Evolutionary conservation across 2,329 filamentous ascomycete species (phyloP).

Genomic region (Xylaria arbuscula): DNA sequence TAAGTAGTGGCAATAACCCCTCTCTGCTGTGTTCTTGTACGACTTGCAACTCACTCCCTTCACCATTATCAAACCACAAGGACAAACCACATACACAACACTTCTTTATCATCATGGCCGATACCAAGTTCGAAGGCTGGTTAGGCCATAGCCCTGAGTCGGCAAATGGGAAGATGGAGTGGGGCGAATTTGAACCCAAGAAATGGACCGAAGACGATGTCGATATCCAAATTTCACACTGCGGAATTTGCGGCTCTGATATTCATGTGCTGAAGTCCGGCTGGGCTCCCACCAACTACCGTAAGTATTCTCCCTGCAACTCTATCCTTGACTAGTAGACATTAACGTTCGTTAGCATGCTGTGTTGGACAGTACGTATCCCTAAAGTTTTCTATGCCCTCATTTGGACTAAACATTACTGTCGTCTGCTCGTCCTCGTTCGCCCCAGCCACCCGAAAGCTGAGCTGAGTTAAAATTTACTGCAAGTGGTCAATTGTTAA

Average conservation of each 20-base stretch:
- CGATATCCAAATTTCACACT: constrained; percentile 73
- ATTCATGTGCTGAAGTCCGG: constrained; percentile 68
- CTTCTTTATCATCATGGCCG: constrained; percentile 28
- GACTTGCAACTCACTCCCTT: constrained; percentile 1
- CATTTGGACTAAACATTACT: neutral
- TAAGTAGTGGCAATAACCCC: constrained; percentile 10
- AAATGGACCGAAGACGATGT: constrained; percentile 73
- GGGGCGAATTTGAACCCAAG: constrained; percentile 70
- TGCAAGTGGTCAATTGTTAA: neutral
- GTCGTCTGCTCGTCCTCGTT: neutral
- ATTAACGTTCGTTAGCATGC: constrained; percentile 52
- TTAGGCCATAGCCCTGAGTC: constrained; percentile 56
- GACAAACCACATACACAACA: constrained; percentile 2
- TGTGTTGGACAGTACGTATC: constrained; percentile 65
- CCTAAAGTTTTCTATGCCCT: neutral
- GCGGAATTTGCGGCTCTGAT: constrained; percentile 73
- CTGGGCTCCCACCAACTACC: constrained; percentile 58
- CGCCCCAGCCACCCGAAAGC: neutral
- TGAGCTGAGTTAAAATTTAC: neutral
- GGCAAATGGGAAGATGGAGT: constrained; percentile 64
- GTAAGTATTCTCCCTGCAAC: constrained; percentile 45
- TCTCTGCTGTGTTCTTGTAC: neutral
- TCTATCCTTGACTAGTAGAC: neutral
- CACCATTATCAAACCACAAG: neutral
- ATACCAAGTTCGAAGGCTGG: constrained; percentile 62